These are phyloP conservation scores for Aspergillus ostianus DNA, from an alignment of 495 filamentous ascomycete species.

Conservation along the genomic window DNA sequence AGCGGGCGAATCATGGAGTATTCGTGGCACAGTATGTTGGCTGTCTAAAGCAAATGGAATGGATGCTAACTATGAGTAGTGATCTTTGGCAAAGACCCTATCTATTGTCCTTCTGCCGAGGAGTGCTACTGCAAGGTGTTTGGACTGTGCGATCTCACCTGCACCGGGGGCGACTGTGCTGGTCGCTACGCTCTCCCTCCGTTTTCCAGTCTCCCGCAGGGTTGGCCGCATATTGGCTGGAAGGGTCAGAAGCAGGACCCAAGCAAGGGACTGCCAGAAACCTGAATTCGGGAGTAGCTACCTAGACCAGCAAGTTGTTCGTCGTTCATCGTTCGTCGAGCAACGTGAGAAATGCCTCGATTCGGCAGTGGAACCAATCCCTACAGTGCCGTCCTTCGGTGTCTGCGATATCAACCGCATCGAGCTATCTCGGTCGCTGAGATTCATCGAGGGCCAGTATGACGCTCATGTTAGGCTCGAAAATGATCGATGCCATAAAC, in stretches of 20 bases:
- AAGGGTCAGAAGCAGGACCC: slow-evolving; percentile 45
- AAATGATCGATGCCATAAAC: too few relatives aligned
- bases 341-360: too few relatives aligned
- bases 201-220: slow-evolving; percentile 44
- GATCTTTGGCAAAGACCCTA: slow-evolving; percentile 49
- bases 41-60: background rate
- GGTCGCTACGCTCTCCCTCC: slow-evolving; percentile 49
- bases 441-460: too few relatives aligned
- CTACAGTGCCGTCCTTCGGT: background rate
- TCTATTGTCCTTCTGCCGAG: slow-evolving; percentile 55
- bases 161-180: slow-evolving; percentile 35
- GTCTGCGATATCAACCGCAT: too few relatives aligned
- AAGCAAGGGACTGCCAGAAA: slow-evolving; percentile 35
- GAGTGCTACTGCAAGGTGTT: slow-evolving; percentile 66
- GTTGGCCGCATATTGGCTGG: slow-evolving; percentile 55
- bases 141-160: slow-evolving; percentile 55
- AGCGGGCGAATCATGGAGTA: slow-evolving; percentile 73
- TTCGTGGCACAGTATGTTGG: slow-evolving; percentile 61
- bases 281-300: background rate
- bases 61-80: slow-evolving; percentile 28
- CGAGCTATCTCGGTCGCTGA: too few relatives aligned
- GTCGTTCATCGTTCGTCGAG: too few relatives aligned
- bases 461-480: too few relatives aligned
- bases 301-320: too few relatives aligned
- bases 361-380: too few relatives aligned